Evolutionary conservation across 805 yeast genomes (phyloP), one percentile per base, ranked within the genome.

Genomic region (Metahyphopichia silvanorum): DNA sequence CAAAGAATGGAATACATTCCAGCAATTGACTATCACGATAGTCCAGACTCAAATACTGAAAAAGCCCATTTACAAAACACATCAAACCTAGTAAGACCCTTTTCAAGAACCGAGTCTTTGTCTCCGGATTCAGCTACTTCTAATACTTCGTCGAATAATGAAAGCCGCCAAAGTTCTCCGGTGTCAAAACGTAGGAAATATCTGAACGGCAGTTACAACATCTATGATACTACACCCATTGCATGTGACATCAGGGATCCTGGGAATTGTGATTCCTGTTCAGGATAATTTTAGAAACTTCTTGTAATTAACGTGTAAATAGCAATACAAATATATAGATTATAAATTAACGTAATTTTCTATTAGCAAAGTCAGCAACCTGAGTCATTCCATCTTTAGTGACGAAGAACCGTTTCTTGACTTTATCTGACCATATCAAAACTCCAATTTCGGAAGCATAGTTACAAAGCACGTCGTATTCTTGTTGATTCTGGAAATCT

Each of bases 371-470:
- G 32, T 87, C 96, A n/a, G 87, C 79, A n/a, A 91, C 83, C 55
- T 88, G 96, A 7, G 78, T 64, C 52, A 84, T 82, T 10, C 96
- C 96, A 37, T 86, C 96, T 30, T 76, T 75, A 0, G 93, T 84
- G 6, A 93, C 95, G 48, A 93, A 94, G 47, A 93, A 87, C 49
- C 75, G 74, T 44, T 78, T 75, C 47, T 77, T 77, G 16, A 62
- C 59, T 27, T 79, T 73, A 56, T 86, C 88, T 31, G 80, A 76
- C 96, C 98, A 93, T n/a, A 86, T 51, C 30, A 91, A 62, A 0
- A 88, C 96, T 1, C 98, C 98, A 30, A 91, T 77, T 46, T 93
- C 98, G 26, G 77, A 77, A 5, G 97, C 96, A 50, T 89, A 93
- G 31, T 74, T 74, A 26, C 76, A 73, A 22, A 87, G 67, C 15